A percentile compares a stretch with the other conserved stretches of the same genome.
Conservation (phyloP, 164 flowering plant genomes). For the Dillenia turbinata region DNA sequence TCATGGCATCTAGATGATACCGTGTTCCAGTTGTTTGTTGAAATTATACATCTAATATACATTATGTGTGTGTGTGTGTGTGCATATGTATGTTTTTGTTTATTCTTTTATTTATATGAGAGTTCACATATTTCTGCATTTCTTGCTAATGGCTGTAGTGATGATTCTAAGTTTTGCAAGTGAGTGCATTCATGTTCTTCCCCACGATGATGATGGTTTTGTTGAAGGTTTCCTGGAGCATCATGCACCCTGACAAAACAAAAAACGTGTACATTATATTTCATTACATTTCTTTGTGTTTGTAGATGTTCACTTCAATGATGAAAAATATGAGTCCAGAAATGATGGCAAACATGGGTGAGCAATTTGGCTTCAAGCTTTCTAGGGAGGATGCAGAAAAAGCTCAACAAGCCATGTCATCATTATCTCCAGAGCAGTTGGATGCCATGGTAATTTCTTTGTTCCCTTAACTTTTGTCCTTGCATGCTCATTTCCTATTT, state of each 20-base stretch:
- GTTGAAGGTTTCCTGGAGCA: too few species aligned
- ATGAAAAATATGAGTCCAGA: conserved; percentile 92
- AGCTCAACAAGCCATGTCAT: conserved; percentile 95
- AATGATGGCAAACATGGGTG: conserved; percentile 93
- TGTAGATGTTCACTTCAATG: conserved; percentile 89
- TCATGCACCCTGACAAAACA: too few species aligned
- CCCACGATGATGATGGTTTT: too few species aligned
- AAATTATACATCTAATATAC: neutral
- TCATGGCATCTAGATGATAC: too few species aligned
- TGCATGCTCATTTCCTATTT: neutral
- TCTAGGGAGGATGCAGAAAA: conserved; percentile 85
- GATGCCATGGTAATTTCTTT: conserved; percentile 71
- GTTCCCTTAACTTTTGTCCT: neutral
- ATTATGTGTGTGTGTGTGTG: too few species aligned
- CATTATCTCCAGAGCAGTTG: conserved; percentile 80
- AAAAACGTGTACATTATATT: neutral
- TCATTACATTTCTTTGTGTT: conserved; percentile 3
- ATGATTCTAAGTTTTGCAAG: too few species aligned
- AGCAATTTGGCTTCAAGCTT: conserved; percentile 87
- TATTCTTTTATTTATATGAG: neutral
- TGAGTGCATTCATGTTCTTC: too few species aligned
- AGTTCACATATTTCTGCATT: too few species aligned
- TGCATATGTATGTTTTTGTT: neutral
- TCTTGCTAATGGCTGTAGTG: too few species aligned
- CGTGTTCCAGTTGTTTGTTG: neutral